Percentiles rank a stretch among this genome's conserved stretches.
Evolutionary conservation across 371 early-diverging fungal genomes (phyloP).

Genomic region (Rhizomucor pusillus): DNA sequence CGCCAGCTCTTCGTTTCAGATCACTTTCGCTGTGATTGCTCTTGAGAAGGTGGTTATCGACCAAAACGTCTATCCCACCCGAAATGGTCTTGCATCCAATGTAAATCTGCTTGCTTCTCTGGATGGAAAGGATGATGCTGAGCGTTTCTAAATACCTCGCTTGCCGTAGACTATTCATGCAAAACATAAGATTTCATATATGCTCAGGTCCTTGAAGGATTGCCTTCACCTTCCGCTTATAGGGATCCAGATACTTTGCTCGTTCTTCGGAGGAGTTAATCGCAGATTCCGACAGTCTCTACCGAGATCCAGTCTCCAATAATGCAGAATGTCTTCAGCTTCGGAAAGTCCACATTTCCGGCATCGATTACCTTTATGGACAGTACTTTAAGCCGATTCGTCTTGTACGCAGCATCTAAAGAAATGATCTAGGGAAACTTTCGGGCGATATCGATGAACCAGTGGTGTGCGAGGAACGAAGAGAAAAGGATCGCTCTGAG

Average conservation of each 20-base stretch:
- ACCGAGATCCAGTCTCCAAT: too few species aligned
- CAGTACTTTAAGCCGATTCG: too few species aligned
- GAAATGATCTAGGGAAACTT: too few species aligned
- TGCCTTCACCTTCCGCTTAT: neutral
- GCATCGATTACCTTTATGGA: too few species aligned
- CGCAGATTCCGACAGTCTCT: too few species aligned
- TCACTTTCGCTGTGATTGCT: conserved; percentile 3
- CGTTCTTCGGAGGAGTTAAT: too few species aligned
- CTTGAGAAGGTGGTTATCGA: neutral
- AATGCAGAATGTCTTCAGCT: too few species aligned
- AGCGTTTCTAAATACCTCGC: neutral
- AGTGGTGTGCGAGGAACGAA: too few species aligned
- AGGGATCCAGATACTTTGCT: conserved; percentile 1
- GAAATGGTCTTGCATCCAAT: conserved; percentile 9
- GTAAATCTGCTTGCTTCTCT: neutral
- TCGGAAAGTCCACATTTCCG: too few species aligned
- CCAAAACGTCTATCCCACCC: neutral
- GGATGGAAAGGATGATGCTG: neutral
- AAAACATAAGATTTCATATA: neutral
- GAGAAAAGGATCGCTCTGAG: too few species aligned
- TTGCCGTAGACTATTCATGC: conserved; percentile 3
- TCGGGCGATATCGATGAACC: too few species aligned
- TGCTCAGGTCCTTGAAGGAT: neutral
- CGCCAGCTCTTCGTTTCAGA: neutral
- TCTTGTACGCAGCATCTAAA: too few species aligned